Evolutionary conservation across 108 stramenopile species (phyloP).

Genomic region (Craspedostauros australis): DNA sequence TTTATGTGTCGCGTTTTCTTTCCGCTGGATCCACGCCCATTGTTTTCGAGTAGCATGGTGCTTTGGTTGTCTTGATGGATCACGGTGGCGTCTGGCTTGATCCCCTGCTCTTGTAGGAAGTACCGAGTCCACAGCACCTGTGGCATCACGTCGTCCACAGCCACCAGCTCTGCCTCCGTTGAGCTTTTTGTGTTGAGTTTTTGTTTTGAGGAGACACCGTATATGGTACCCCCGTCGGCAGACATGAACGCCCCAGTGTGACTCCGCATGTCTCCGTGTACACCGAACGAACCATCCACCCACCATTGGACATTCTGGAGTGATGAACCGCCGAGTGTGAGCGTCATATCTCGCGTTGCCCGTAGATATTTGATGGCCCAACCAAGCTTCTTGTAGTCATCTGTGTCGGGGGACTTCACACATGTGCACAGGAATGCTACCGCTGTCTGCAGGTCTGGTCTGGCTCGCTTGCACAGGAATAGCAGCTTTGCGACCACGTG

Average conservation of each 20-base stretch:
- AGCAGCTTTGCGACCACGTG: slow-evolving; percentile 14
- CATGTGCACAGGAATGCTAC: slow-evolving; percentile 37
- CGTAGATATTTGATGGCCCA: slow-evolving; percentile 33
- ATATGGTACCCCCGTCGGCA: slow-evolving; percentile 10
- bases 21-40: slow-evolving; percentile 31
- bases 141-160: slow-evolving; percentile 37
- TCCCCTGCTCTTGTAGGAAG: slow-evolving; percentile 47
- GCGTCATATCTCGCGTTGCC: slow-evolving; percentile 13
- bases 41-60: slow-evolving; percentile 41
- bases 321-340: slow-evolving; percentile 12
- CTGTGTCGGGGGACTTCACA: slow-evolving; percentile 26
- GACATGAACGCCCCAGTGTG: slow-evolving; percentile 28
- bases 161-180: slow-evolving; percentile 43
- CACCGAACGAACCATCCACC: slow-evolving; percentile 25
- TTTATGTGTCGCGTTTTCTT: slow-evolving; percentile 41
- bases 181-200: too few species aligned
- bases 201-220: too few species aligned
- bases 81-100: slow-evolving; percentile 18
- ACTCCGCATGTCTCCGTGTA: slow-evolving; percentile 14
- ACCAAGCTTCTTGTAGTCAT: slow-evolving; percentile 40
- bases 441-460: slow-evolving; percentile 6
- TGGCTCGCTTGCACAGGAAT: slow-evolving; percentile 14
- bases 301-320: slow-evolving; percentile 8
- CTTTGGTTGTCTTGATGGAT: slow-evolving; percentile 52
- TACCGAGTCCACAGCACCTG: slow-evolving; percentile 37